Conservation (phyloP, 2,329 filamentous ascomycete species). For the Periconia macrospinosa region DNA sequence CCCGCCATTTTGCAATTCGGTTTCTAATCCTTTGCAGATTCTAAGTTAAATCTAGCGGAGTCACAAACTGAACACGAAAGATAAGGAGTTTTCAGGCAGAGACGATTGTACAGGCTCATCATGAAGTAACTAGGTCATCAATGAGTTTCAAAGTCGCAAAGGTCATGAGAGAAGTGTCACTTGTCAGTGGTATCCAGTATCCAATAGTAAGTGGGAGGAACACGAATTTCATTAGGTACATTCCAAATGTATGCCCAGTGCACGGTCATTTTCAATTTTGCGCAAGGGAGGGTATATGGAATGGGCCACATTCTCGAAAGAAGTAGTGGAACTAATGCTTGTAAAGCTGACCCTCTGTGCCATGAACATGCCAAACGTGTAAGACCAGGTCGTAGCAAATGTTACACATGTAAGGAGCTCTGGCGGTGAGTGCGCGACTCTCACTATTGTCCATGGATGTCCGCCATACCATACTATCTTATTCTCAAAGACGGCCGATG, state of each 20-base stretch:
- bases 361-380: too few species aligned
- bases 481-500: too few species aligned
- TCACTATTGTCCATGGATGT: too few species aligned
- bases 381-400: background rate
- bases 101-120: constrained; percentile 19
- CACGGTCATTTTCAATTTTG: constrained; percentile 11
- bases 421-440: too few species aligned
- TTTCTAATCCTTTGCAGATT: constrained; percentile 7
- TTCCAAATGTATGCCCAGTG: constrained; percentile 13
- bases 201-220: too few species aligned
- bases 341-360: too few species aligned
- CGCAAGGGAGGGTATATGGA: constrained; percentile 11
- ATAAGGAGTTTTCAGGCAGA: background rate
- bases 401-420: background rate
- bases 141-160: background rate
- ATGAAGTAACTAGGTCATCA: constrained; percentile 15
- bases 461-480: too few species aligned
- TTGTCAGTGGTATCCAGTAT: too few species aligned
- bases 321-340: background rate
- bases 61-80: constrained; percentile 5
- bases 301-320: constrained; percentile 15
- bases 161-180: background rate
- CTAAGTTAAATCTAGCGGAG: background rate
- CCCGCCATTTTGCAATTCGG: constrained; percentile 24
- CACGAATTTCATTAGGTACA: constrained; percentile 17